These are phyloP conservation scores for Debaryomyces tyrocola DNA, from an alignment of 805 yeast genomes.

Conservation along the genomic window DNA sequence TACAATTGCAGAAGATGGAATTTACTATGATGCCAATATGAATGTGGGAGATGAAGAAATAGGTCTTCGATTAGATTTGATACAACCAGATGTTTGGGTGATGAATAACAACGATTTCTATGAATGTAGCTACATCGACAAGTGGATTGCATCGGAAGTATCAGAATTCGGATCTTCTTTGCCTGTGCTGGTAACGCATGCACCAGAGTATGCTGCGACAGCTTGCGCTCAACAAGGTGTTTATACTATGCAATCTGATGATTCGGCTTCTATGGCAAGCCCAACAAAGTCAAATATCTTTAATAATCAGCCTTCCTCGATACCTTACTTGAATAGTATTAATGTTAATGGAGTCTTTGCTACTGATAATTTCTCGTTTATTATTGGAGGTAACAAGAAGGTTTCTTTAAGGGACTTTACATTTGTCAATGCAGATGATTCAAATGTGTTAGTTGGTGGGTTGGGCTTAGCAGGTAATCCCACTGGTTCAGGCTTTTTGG, in stretches of 20 bases:
- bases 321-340: slow-evolving; percentile 30
- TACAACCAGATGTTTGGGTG: slow-evolving; percentile 43
- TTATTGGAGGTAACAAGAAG: slow-evolving; percentile 8
- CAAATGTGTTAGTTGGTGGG: slow-evolving; percentile 29
- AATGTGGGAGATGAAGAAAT: slow-evolving; percentile 12
- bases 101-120: slow-evolving; percentile 24
- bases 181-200: slow-evolving; percentile 17
- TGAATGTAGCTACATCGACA: slow-evolving; percentile 21
- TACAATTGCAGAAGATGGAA: slow-evolving; percentile 13
- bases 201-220: slow-evolving; percentile 18
- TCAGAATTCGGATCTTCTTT: slow-evolving; percentile 5
- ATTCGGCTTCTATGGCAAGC: slow-evolving; percentile 2
- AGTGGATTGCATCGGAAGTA: slow-evolving; percentile 18
- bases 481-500: slow-evolving; percentile 28
- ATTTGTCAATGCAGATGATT: slow-evolving; percentile 25
- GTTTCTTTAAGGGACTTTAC: slow-evolving; percentile 20
- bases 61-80: slow-evolving; percentile 27
- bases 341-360: slow-evolving; percentile 27
- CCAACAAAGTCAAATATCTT: slow-evolving; percentile 9
- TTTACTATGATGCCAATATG: slow-evolving; percentile 17
- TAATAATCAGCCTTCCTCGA: slow-evolving; percentile 13
- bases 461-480: slow-evolving; percentile 35
- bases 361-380: slow-evolving; percentile 23
- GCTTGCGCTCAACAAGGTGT: slow-evolving; percentile 32
- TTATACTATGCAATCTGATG: slow-evolving; percentile 11